Percentiles rank a stretch among this genome's conserved stretches.
Evolutionary conservation across 352 stramenopile genomes (phyloP).

Genomic region (Pythium monospermum): DNA sequence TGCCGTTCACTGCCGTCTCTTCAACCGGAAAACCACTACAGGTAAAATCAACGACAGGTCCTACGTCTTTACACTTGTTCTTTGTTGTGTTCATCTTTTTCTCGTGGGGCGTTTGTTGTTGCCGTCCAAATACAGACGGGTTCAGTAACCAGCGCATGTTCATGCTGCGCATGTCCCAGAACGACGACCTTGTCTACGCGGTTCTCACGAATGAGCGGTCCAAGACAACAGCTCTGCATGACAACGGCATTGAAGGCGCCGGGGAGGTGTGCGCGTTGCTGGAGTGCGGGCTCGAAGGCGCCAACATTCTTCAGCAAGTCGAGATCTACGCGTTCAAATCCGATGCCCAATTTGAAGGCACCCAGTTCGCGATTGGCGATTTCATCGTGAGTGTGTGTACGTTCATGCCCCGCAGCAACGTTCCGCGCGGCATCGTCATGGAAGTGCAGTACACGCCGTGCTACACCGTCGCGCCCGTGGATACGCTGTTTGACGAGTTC

Average conservation of each 20-base stretch:
- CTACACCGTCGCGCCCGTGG: slow-evolving; percentile 66
- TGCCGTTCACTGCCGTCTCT: slow-evolving; percentile 83
- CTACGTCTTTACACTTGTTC: neutral
- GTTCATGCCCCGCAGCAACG: slow-evolving; percentile 84
- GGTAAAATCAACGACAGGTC: no score
- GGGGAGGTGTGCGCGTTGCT: slow-evolving; percentile 76
- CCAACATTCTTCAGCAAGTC: slow-evolving; percentile 83
- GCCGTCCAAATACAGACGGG: slow-evolving; percentile 35
- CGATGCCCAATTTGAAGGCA: slow-evolving; percentile 83
- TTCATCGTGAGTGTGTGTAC: slow-evolving; percentile 84
- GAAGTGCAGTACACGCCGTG: slow-evolving; percentile 84
- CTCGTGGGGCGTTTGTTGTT: neutral
- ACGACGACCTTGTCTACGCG: slow-evolving; percentile 81
- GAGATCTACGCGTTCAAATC: slow-evolving; percentile 89
- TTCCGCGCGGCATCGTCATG: slow-evolving; percentile 71
- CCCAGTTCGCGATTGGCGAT: slow-evolving; percentile 77
- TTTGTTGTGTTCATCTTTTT: neutral
- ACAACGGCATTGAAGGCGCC: slow-evolving; percentile 71
- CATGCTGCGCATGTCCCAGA: slow-evolving; percentile 87
- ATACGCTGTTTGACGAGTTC: slow-evolving; percentile 85
- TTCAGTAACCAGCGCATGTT: slow-evolving; percentile 88
- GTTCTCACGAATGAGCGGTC: slow-evolving; percentile 77
- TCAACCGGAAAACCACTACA: slow-evolving; percentile 77
- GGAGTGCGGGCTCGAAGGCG: slow-evolving; percentile 78
- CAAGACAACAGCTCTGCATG: slow-evolving; percentile 43